Base-by-base conservation (phyloP, 2,329 filamentous ascomycete species). In the Gaeumannomyces sp. region DNA sequence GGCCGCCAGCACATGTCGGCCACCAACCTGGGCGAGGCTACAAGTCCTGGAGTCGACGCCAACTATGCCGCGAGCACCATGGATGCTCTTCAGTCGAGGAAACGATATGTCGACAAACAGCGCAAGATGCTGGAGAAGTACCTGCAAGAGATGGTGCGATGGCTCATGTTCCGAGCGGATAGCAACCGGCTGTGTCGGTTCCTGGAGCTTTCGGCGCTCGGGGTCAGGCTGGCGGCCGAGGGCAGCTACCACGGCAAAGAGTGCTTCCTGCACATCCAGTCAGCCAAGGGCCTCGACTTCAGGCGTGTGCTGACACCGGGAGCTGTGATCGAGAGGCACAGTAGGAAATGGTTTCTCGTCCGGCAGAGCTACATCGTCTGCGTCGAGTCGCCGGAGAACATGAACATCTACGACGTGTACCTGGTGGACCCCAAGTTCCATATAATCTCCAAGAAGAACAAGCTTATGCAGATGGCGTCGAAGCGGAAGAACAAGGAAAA, bases 381-480 rank as follows among this genome's bases (percentile, higher is more conserved):
- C 70, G 93, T 98, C n/a, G 94, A 98, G 74, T 97, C 95, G 0
- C 95, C 95, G 0, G 94, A 98, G 75, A 96, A 96, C 71, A 96
- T 98, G 90, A 94, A 97, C 72, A 96, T 98, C 45, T 97, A 97
- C 74, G 96, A 99, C 77, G 95, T 99, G 28, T 98, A 97, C 75
- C 83, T 99, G n/a, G 91, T 98, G 31, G 95, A 99, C 73, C 84
- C 90, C 1, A 89, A 91, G 71, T 99, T 99, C 77, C 83, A 85
- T 63, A 88, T 97, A 62, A 88, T 93, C 68, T 87, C 90, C 64
- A 93, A 93, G 76, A 86, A 85, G 69, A 82, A 78, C 69, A 83
- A 83, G 67, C 73, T 84, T 22, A 82, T 79, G 69, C 79, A 82
- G 63, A 79, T 85, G 19, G 76, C 75, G 29, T 75, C 89, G 53